Evolutionary conservation across 805 yeast genomes (phyloP).

Genomic region (Candida rishiriensis): DNA sequence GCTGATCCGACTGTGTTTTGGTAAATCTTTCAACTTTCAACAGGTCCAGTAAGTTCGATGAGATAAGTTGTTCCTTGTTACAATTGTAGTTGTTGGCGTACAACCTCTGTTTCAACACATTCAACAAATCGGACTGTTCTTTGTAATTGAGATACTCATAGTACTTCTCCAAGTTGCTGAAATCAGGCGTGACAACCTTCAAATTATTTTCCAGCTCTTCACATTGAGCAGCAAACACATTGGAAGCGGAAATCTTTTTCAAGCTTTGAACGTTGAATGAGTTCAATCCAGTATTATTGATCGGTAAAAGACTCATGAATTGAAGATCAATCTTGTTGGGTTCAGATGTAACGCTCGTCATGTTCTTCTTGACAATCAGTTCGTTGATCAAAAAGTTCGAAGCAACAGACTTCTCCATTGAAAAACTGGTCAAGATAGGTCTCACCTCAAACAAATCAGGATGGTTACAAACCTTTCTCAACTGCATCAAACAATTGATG

Average conservation of each 20-base stretch:
- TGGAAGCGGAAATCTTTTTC: slow-evolving; percentile 42
- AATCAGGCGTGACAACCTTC: slow-evolving; percentile 30
- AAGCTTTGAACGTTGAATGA: slow-evolving; percentile 44
- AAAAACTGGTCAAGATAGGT: slow-evolving; percentile 88
- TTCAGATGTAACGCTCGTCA: slow-evolving; percentile 8
- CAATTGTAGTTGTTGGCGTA: slow-evolving; percentile 68
- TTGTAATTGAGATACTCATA: slow-evolving; percentile 51
- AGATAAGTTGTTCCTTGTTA: slow-evolving; percentile 60
- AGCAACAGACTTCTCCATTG: slow-evolving; percentile 61
- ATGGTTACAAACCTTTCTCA: slow-evolving; percentile 94
- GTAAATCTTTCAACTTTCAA: slow-evolving; percentile 29
- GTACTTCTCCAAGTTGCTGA: slow-evolving; percentile 48
- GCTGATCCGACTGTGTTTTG: slow-evolving; percentile 27
- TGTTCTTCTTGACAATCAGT: slow-evolving; percentile 31
- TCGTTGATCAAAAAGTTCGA: slow-evolving; percentile 42
- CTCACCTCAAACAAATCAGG: slow-evolving; percentile 95
- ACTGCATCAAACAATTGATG: slow-evolving; percentile 95
- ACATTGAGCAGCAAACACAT: slow-evolving; percentile 41
- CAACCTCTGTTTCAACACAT: slow-evolving; percentile 48
- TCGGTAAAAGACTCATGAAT: slow-evolving; percentile 58
- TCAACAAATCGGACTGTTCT: slow-evolving; percentile 49
- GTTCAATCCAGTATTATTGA: slow-evolving; percentile 40
- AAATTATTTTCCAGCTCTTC: slow-evolving; percentile 34
- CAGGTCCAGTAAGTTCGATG: slow-evolving; percentile 48
- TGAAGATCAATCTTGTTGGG: slow-evolving; percentile 39